Conservation (phyloP, 768 basidiomycete species). For the Brasilioporus rufonigricans region DNA sequence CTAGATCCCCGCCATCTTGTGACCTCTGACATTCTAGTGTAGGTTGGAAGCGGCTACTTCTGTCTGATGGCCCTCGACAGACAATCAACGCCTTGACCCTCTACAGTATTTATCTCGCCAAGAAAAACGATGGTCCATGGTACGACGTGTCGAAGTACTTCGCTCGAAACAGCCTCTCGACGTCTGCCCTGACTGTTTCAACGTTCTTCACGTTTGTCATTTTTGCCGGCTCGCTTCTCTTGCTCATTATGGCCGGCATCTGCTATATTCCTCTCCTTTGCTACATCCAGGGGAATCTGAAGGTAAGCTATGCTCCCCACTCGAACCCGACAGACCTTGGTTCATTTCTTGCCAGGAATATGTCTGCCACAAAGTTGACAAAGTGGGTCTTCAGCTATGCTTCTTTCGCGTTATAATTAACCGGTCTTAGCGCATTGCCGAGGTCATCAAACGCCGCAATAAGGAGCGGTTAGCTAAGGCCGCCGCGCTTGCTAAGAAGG, state of each 20-base stretch:
- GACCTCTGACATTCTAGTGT: constrained; percentile 2
- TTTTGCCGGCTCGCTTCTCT: constrained; percentile 78
- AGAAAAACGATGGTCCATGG: constrained; percentile 50
- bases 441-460: constrained; percentile 88
- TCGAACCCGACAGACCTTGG: background rate
- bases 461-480: constrained; percentile 82
- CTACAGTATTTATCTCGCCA: constrained; percentile 81
- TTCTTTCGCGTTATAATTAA: constrained; percentile 12
- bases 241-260: constrained; percentile 81
- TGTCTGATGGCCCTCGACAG: constrained; percentile 97
- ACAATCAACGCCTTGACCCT: constrained; percentile 97
- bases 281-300: constrained; percentile 96
- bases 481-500: constrained; percentile 80
- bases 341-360: constrained; percentile 63
- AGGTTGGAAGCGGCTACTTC: constrained; percentile 85
- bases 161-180: constrained; percentile 66
- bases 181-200: constrained; percentile 81
- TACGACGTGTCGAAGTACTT: constrained; percentile 81
- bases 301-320: constrained; percentile 46
- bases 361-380: constrained; percentile 98
- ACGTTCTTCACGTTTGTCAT: constrained; percentile 89
- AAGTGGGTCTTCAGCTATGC: constrained; percentile 47
- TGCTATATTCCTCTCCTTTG: constrained; percentile 92
- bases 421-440: constrained; percentile 73
- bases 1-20: background rate